Base-by-base conservation (phyloP, 2,329 filamentous ascomycete species). In the Fusarium nanum region DNA sequence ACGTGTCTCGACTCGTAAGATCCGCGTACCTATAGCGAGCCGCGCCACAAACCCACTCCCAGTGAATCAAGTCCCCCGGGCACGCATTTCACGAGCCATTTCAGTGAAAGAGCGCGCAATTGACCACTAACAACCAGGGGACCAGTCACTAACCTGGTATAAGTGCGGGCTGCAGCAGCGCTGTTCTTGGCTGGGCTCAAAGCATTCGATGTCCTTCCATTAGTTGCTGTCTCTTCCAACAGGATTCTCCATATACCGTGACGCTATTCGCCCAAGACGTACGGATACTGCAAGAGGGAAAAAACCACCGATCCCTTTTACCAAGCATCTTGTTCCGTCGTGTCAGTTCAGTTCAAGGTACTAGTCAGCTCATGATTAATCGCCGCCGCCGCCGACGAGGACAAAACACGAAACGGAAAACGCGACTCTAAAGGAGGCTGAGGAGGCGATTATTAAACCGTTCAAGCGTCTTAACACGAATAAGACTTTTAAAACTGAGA, bases 301-400 rank as follows among this genome's bases (percentile, higher is more conserved):
- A 68, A 50, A 48, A 30, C 13, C 47, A 56, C 55, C 59, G 49
- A 60, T 54, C 61, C 61, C 56, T 22, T 49, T 75, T 70, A 75
- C 71, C 73, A 75, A 75, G 73, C 73, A 75, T 52, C 44, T 67
- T 23, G 60, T 57, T 64, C 60, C 42, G 50, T 57, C 42, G 40
- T 55, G 55, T 74, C 67, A 73, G 68, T 72, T 69, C 60, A 67
- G 60, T 64, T 32, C 30, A 48, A 45, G 55, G 42, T 66, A 58
- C 71, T 67, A 69, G 73, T 74, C 73, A 75, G 73, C 70, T 75
- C 73, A 74, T 66, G 63, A 67, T 71, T 56, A 61, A 67, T 68
- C 73, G 68, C 73, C 71, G 53, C 64, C 58, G 61, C 62, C 49
- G 49, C 37, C 49, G 49, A 52, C 53, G 49, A 64, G 50, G 42